These are phyloP conservation scores for Eucalyptus coolabah DNA, from an alignment of 345 rosid genomes.

Conservation along the genomic window DNA sequence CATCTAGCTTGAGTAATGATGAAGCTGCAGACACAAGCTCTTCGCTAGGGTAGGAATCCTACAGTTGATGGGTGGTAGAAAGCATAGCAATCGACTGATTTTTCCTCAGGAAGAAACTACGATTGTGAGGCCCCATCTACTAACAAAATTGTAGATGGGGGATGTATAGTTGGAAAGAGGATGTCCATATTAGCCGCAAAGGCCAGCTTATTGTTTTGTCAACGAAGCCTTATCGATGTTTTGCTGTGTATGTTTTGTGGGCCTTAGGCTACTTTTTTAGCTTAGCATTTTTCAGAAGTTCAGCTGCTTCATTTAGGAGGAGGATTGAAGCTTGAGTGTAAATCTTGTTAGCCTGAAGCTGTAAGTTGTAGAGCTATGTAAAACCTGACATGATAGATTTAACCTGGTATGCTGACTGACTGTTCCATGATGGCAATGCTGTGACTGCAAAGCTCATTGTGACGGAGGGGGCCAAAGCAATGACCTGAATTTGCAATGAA, in stretches of 20 bases:
- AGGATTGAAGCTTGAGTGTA: neutral
- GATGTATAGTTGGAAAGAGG: neutral
- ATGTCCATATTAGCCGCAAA: neutral
- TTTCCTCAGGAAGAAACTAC: neutral
- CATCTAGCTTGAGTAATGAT: constrained; percentile 60
- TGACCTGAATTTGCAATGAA: neutral
- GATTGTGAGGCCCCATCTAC: neutral
- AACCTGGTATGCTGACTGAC: neutral
- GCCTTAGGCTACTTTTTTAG: neutral
- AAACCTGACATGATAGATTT: neutral
- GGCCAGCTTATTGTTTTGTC: neutral
- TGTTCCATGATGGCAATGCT: neutral
- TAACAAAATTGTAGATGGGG: neutral
- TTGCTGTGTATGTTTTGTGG: neutral
- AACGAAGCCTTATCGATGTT: neutral
- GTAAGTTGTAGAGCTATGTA: neutral
- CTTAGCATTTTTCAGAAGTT: neutral
- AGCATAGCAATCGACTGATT: neutral
- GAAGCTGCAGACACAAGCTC: constrained; percentile 56
- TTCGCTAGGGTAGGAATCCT: constrained; percentile 22
- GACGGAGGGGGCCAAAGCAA: neutral
- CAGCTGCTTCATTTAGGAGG: neutral
- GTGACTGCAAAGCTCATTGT: neutral
- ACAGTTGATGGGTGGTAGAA: neutral
- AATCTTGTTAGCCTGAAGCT: neutral